Evolutionary conservation across 805 yeast species (phyloP).

Genomic region (Yamadazyma scolyti): DNA sequence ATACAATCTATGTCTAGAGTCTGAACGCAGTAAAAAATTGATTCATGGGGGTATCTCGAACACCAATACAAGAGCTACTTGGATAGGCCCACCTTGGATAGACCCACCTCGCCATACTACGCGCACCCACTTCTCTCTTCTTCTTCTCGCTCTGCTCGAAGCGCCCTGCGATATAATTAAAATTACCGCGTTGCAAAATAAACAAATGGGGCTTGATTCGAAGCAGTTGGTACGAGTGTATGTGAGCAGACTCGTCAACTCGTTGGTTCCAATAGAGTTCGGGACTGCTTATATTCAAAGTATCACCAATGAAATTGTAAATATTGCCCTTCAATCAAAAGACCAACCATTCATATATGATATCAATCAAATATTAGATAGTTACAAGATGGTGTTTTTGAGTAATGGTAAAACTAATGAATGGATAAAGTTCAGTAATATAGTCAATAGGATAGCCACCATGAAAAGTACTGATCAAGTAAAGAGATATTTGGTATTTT

Average conservation of each 20-base stretch:
- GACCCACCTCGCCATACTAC: too few relatives aligned
- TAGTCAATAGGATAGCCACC: slow-evolving; percentile 26
- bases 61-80: too few relatives aligned
- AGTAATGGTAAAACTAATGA: slow-evolving; percentile 21
- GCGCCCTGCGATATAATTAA: too few relatives aligned
- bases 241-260: slow-evolving; percentile 29
- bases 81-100: too few relatives aligned
- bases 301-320: slow-evolving; percentile 25
- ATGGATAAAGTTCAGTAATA: slow-evolving; percentile 31
- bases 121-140: too few relatives aligned
- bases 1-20: too few relatives aligned
- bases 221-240: slow-evolving; percentile 31
- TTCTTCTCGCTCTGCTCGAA: too few relatives aligned
- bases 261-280: slow-evolving; percentile 34
- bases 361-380: slow-evolving; percentile 17
- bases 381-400: slow-evolving; percentile 21
- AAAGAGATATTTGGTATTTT: slow-evolving; percentile 30
- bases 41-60: too few relatives aligned
- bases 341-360: slow-evolving; percentile 7
- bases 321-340: slow-evolving; percentile 1
- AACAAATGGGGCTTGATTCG: slow-evolving; percentile 24
- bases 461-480: slow-evolving; percentile 27
- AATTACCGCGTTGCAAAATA: too few relatives aligned
- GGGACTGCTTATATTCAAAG: slow-evolving; percentile 32
- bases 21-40: too few relatives aligned